phyloP scores from a whole-genome alignment of 2,329 filamentous ascomycete genomes.

The Pyrenophora tritici-repentis region DNA sequence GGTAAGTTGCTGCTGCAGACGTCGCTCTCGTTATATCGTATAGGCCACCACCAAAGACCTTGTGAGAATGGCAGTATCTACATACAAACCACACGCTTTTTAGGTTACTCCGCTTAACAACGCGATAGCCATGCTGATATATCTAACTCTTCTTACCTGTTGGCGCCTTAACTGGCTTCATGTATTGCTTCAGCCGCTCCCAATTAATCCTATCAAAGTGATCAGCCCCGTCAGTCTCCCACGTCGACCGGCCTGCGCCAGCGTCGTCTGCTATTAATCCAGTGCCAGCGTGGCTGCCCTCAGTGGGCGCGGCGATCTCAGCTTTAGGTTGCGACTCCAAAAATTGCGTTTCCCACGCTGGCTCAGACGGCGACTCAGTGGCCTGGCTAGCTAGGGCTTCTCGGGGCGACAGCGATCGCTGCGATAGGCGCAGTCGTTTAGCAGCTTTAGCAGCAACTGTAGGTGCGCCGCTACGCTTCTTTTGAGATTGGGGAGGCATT shows the following conservation, averaged over 20 bases:
- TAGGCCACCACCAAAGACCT: conserved; percentile 3
- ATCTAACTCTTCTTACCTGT: not conserved
- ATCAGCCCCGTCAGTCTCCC: not conserved
- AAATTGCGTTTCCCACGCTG: conserved; percentile 1
- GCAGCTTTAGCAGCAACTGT: not conserved
- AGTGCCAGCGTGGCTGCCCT: not conserved
- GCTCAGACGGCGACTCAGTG: not conserved
- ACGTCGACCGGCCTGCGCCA: not conserved
- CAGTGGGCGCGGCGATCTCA: not conserved
- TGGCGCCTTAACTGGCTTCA: not conserved
- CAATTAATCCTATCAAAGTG: not conserved
- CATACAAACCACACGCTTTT: conserved; percentile 4
- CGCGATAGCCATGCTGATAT: conserved; percentile 1
- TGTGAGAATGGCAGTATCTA: conserved; percentile 7
- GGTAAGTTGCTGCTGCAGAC: conserved; percentile 1
- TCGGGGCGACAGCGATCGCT: conserved; percentile 1
- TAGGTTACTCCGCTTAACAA: not conserved
- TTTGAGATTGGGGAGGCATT: not conserved
- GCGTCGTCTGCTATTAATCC: not conserved
- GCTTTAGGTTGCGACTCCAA: not conserved
- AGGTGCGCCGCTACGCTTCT: not conserved
- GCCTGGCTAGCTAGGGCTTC: conserved; percentile 1
- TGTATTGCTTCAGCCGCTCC: not conserved
- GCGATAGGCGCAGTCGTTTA: conserved; percentile 1
- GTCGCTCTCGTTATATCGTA: conserved; percentile 5